These are phyloP conservation scores for Nelumbo lutea DNA, from an alignment of 164 flowering plant genomes.

Conservation along the genomic window DNA sequence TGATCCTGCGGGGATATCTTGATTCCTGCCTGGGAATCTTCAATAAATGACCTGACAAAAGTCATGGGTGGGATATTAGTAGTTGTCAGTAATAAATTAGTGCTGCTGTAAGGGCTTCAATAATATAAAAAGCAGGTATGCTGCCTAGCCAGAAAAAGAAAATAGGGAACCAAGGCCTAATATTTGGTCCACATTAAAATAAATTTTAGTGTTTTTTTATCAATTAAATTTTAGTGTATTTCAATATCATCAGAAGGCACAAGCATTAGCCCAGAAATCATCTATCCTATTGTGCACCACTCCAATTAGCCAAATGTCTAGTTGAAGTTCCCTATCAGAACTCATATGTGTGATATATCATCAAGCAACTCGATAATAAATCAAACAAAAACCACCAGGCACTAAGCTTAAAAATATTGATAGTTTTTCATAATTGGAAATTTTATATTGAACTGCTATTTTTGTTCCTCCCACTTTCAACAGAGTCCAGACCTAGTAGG, in stretches of 20 bases:
- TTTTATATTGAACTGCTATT: too few relatives aligned
- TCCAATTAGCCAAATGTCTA: neutral
- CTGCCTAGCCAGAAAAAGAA: neutral
- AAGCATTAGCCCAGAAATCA: too few relatives aligned
- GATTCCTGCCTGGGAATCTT: constrained; percentile 86
- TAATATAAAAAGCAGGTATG: neutral
- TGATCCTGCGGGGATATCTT: constrained; percentile 91
- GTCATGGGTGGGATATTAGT: constrained; percentile 4
- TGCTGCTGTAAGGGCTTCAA: neutral
- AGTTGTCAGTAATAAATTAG: neutral
- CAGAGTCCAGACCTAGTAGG: too few relatives aligned
- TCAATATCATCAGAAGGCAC: too few relatives aligned
- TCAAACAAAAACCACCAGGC: too few relatives aligned
- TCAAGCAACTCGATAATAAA: neutral
- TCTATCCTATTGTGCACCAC: too few relatives aligned
- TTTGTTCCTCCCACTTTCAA: too few relatives aligned
- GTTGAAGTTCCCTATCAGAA: neutral
- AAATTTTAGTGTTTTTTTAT: neutral
- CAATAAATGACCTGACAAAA: constrained; percentile 77
- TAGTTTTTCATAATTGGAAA: too few relatives aligned
- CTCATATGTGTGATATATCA: neutral
- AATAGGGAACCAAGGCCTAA: neutral
- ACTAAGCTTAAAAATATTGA: too few relatives aligned
- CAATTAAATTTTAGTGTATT: too few relatives aligned
- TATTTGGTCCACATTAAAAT: neutral